Conservation (phyloP, 2,329 filamentous ascomycete genomes). For the Blastomyces parvus region DNA sequence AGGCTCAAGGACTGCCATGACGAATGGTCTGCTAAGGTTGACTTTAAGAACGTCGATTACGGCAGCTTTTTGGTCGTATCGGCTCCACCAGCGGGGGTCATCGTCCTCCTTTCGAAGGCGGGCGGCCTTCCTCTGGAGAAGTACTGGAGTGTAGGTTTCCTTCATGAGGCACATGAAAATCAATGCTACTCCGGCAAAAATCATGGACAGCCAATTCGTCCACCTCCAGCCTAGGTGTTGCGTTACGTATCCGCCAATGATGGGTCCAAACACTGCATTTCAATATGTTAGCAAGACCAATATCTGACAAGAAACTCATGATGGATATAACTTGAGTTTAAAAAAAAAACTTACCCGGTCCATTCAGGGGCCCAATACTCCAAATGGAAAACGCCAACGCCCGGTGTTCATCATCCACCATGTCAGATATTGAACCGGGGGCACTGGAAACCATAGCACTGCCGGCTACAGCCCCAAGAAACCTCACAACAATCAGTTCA, state of each 20-base stretch:
- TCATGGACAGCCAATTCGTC: constrained; percentile 73
- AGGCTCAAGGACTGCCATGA: constrained; percentile 69
- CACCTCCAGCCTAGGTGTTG: constrained; percentile 70
- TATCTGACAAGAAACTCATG: not conserved
- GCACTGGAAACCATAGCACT: constrained; percentile 75
- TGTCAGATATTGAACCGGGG: constrained; percentile 73
- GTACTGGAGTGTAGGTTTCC: constrained; percentile 67
- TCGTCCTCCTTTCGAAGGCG: constrained; percentile 56
- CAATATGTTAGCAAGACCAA: constrained; percentile 7
- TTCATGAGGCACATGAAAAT: constrained; percentile 50
- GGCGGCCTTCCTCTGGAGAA: constrained; percentile 58
- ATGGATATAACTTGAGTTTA: not conserved
- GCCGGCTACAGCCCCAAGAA: constrained; percentile 64
- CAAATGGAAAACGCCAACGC: constrained; percentile 77
- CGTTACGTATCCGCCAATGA: constrained; percentile 73
- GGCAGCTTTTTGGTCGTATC: constrained; percentile 63
- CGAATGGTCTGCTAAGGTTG: constrained; percentile 68
- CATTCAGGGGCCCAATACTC: constrained; percentile 76
- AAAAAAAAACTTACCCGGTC: constrained; percentile 42
- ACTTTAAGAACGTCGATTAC: constrained; percentile 60
- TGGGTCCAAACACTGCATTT: constrained; percentile 45
- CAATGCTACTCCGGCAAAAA: constrained; percentile 56
- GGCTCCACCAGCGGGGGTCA: constrained; percentile 65
- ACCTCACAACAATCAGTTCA: constrained; percentile 61
- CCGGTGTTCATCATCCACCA: constrained; percentile 69